Base-by-base conservation (phyloP, 2,329 filamentous ascomycete species). In the Talaromyces sp. region DNA sequence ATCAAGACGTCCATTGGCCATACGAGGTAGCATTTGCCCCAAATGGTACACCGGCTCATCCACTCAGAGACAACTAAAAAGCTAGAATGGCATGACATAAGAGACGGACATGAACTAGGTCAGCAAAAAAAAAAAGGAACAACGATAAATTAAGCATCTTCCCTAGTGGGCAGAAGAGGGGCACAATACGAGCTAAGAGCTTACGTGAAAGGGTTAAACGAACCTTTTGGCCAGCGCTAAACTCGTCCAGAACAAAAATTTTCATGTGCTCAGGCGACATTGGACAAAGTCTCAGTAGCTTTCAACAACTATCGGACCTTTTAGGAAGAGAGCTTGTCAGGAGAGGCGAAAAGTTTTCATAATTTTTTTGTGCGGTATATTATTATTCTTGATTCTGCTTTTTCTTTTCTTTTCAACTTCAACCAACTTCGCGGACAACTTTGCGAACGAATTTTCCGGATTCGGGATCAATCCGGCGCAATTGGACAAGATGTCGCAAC, bases 191-290 rank as follows among this genome's bases (percentile, higher is more conserved):
- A 33, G 43, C 9, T n/a, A 28, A 35, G 6, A 48, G 45, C 45
- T 48, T 10, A 28, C 25, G 25, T 25, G n/a, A 46, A 46, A n/a
- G 25, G 33, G 8, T 35, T 9, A 48, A 48, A n/a, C 25, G 19
- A 33, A 28, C 25, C n/a, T n/a, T 31, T 31, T 9, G 22, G 31
- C 28, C 25, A 31, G 22, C 45, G 45, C 45, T 48, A 48, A 48
- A 33, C 45, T 48, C 28, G n/a, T 48, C 45, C 45, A 21, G n/a
- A 48, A 35, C 45, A 48, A 48, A 48, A 48, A 33, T 48, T 48
- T 48, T 48, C 45, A 7, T 10, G 45, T 48, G 45, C 28, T 48
- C 45, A 10, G 45, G 19, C 45, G 19, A 33, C 13, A n/a, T n/a
- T n/a, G n/a, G n/a, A n/a, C n/a, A n/a, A n/a, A 45, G 15, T 35